Evolutionary conservation across 345 rosid species (phyloP).

Genomic region (Euphorbia pulcherrima): DNA sequence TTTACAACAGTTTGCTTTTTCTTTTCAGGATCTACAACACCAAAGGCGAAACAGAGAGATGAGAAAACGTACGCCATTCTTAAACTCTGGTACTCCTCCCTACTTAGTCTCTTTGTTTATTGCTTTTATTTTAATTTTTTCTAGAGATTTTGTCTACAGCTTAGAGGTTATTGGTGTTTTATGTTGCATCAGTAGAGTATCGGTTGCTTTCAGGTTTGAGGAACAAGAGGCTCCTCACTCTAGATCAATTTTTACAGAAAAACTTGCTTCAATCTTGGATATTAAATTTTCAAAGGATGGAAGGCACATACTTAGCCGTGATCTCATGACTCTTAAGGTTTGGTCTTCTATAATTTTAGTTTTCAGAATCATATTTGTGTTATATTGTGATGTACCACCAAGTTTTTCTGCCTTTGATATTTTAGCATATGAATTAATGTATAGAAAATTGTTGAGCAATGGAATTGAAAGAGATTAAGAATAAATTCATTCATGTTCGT

Average conservation of each 20-base stretch:
- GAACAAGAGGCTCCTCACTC: constrained; percentile 87
- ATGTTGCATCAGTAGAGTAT: background rate
- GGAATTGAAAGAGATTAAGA: constrained; percentile 52
- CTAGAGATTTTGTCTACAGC: too few species aligned
- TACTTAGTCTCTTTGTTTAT: too few species aligned
- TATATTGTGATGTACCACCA: too few species aligned
- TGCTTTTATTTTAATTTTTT: too few species aligned
- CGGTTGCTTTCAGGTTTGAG: constrained; percentile 61
- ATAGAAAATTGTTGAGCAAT: constrained; percentile 63
- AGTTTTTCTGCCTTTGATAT: too few species aligned
- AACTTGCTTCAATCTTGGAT: constrained; percentile 97
- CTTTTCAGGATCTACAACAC: too few species aligned
- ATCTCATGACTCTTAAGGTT: constrained; percentile 99
- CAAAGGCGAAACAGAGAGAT: too few species aligned
- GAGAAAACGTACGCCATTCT: too few species aligned
- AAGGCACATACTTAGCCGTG: constrained; percentile 91
- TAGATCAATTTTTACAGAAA: constrained; percentile 97
- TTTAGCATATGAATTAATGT: constrained; percentile 9
- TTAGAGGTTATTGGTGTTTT: too few species aligned
- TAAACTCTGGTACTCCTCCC: too few species aligned
- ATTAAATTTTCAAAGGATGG: constrained; percentile 87
- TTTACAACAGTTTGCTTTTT: too few species aligned
- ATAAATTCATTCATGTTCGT: constrained; percentile 82
- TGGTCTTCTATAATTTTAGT: constrained; percentile 8
- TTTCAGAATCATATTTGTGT: constrained; percentile 1